A percentile compares a stretch with the other conserved stretches of the same genome.
These are phyloP conservation scores for Triadica sebifera DNA, from an alignment of 345 rosid species.

Conservation along the genomic window DNA sequence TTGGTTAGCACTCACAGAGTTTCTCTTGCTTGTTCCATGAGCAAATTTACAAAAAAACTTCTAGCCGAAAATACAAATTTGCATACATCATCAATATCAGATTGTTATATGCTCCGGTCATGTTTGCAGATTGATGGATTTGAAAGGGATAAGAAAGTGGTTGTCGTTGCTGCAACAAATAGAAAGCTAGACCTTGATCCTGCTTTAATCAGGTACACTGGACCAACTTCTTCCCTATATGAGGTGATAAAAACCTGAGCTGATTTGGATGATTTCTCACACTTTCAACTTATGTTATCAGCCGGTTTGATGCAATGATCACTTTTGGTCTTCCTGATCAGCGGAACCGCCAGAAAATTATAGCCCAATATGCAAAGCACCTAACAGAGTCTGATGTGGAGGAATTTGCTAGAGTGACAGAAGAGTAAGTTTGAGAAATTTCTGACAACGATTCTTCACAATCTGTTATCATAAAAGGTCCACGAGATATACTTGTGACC, in stretches of 20 bases:
- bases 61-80: not conserved
- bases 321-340: conserved; percentile 70
- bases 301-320: conserved; percentile 94
- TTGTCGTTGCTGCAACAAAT: conserved; percentile 90
- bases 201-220: conserved; percentile 69
- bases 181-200: conserved; percentile 97
- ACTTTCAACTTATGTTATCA: conserved; percentile 20
- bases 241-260: not conserved
- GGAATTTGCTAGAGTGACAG: conserved; percentile 66
- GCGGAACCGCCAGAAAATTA: conserved; percentile 65
- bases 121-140: conserved; percentile 84
- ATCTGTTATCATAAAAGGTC: not conserved
- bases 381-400: conserved; percentile 56
- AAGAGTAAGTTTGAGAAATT: conserved; percentile 38
- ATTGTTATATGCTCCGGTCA: conserved; percentile 8
- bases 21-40: not conserved
- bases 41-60: not conserved
- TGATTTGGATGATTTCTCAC: conserved; percentile 2
- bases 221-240: not conserved
- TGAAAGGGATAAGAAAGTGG: conserved; percentile 87
- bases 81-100: not conserved
- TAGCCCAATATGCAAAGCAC: conserved; percentile 85
- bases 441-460: not conserved
- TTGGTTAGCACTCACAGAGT: not conserved
- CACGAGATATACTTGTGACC: not conserved